These are phyloP conservation scores for Cinnamomum chago DNA, from an alignment of 164 flowering plant genomes.

Conservation along the genomic window DNA sequence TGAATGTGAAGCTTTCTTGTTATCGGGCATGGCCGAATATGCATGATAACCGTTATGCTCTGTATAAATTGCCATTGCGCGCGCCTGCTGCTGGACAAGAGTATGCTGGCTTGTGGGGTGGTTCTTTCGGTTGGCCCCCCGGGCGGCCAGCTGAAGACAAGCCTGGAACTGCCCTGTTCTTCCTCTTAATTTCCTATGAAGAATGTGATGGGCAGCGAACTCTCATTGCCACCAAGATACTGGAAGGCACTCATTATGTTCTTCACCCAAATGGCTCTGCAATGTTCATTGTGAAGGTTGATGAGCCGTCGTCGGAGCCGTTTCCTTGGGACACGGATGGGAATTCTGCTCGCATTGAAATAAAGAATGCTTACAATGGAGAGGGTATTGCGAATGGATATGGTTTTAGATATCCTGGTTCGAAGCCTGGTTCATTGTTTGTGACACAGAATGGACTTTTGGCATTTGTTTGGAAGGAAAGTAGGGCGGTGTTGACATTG, in stretches of 20 bases:
- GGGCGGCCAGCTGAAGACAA: slow-evolving; percentile 73
- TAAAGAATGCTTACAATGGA: slow-evolving; percentile 61
- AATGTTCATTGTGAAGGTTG: slow-evolving; percentile 74
- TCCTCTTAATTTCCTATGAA: slow-evolving; percentile 81
- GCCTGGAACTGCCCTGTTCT: slow-evolving; percentile 86
- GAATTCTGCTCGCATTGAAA: slow-evolving; percentile 36
- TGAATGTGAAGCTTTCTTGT: slow-evolving; percentile 51
- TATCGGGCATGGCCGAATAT: slow-evolving; percentile 92
- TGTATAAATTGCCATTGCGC: slow-evolving; percentile 70
- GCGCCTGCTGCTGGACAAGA: slow-evolving; percentile 49
- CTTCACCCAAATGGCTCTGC: slow-evolving; percentile 97
- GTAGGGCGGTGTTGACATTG: slow-evolving; percentile 72
- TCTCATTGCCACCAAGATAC: slow-evolving; percentile 86
- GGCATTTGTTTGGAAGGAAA: slow-evolving; percentile 85
- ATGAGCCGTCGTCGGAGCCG: slow-evolving; percentile 59
- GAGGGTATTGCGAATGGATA: slow-evolving; percentile 96
- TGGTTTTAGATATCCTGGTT: slow-evolving; percentile 95
- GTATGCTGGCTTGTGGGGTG: slow-evolving; percentile 89
- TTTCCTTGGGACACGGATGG: slow-evolving; percentile 74
- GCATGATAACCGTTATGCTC: slow-evolving; percentile 81
- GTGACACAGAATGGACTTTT: slow-evolving; percentile 64
- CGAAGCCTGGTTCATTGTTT: slow-evolving; percentile 87
- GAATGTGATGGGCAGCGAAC: slow-evolving; percentile 49
- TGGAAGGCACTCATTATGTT: slow-evolving; percentile 95
- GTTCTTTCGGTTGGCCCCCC: slow-evolving; percentile 95